These are phyloP conservation scores for Crithidia thermophila DNA, from an alignment of 208 protist genomes.

Conservation along the genomic window DNA sequence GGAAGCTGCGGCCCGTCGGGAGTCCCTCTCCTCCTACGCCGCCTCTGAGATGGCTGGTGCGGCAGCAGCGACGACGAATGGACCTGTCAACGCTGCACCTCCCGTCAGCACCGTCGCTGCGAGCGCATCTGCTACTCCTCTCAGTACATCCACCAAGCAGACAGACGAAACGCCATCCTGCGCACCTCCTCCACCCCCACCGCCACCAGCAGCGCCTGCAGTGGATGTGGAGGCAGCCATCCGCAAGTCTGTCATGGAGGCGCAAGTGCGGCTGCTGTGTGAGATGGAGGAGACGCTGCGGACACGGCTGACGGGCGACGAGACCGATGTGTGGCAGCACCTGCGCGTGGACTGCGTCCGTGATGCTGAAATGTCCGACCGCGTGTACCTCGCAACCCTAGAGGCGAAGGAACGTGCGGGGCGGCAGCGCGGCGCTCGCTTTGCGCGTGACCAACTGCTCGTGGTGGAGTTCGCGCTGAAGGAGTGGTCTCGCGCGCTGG, in stretches of 20 bases:
- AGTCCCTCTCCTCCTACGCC: no score
- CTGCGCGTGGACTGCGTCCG: background rate
- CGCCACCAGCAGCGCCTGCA: background rate
- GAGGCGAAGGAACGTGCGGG: slow-evolving; percentile 1
- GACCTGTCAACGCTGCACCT: no score
- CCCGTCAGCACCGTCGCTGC: no score
- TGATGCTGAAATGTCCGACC: background rate
- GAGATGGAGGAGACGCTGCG: slow-evolving; percentile 14
- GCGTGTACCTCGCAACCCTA: background rate
- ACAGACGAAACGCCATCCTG: no score
- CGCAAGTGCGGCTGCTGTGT: slow-evolving; percentile 6
- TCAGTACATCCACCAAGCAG: no score
- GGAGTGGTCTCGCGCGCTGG: background rate
- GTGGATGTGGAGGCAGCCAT: background rate
- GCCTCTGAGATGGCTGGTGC: no score
- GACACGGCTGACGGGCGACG: background rate
- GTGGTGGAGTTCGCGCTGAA: slow-evolving; percentile 13
- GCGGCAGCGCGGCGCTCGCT: background rate
- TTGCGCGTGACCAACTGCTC: background rate
- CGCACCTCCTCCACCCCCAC: no score
- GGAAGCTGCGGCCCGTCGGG: no score
- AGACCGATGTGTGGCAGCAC: background rate
- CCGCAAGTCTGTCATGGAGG: slow-evolving; percentile 2
- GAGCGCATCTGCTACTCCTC: no score
- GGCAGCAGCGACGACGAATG: no score